These are phyloP conservation scores for Phytophthora pinifolia DNA, from an alignment of 352 stramenopile species.

Conservation along the genomic window DNA sequence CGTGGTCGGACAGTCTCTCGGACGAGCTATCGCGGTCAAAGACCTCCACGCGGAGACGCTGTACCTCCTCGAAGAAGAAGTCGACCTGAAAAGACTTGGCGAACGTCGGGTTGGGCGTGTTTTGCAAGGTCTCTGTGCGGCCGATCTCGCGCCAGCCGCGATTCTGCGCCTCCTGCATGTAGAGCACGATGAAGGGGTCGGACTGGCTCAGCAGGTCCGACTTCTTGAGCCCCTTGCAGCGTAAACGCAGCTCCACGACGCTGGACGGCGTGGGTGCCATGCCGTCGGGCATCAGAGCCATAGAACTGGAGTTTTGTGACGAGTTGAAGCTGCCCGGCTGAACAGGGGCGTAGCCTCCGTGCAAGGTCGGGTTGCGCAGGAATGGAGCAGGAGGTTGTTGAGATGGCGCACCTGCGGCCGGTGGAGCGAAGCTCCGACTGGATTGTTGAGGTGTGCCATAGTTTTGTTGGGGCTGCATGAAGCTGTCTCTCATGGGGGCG, in stretches of 20 bases:
- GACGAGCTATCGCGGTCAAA: conserved; percentile 79
- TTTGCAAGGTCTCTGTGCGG: conserved; percentile 75
- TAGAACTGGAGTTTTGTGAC: conserved; percentile 16
- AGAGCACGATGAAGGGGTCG: conserved; percentile 75
- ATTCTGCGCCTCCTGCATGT: conserved; percentile 53
- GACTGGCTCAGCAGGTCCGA: conserved; percentile 70
- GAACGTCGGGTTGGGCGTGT: conserved; percentile 69
- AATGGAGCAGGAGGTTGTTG: conserved; percentile 20
- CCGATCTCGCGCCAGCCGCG: conserved; percentile 67
- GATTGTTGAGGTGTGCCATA: conserved; percentile 3
- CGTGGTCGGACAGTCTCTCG: conserved; percentile 55
- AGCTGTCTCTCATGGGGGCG: conserved; percentile 16
- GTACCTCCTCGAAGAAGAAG: conserved; percentile 84
- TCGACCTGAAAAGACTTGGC: conserved; percentile 69
- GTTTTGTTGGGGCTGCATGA: conserved; percentile 20
- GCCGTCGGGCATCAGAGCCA: conserved; percentile 24
- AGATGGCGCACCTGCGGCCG: conserved; percentile 5
- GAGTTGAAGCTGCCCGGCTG: conserved; percentile 25
- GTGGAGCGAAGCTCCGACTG: conserved; percentile 12
- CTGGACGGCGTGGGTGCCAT: conserved; percentile 46
- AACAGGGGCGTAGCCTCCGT: conserved; percentile 49
- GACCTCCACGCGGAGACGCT: conserved; percentile 74
- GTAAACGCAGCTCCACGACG: conserved; percentile 67
- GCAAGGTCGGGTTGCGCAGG: conserved; percentile 24
- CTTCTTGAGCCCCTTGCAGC: conserved; percentile 72